phyloP scores from a whole-genome alignment of 1,284 basidiomycete genomes.

The Rhodotorula mucilaginosa region DNA sequence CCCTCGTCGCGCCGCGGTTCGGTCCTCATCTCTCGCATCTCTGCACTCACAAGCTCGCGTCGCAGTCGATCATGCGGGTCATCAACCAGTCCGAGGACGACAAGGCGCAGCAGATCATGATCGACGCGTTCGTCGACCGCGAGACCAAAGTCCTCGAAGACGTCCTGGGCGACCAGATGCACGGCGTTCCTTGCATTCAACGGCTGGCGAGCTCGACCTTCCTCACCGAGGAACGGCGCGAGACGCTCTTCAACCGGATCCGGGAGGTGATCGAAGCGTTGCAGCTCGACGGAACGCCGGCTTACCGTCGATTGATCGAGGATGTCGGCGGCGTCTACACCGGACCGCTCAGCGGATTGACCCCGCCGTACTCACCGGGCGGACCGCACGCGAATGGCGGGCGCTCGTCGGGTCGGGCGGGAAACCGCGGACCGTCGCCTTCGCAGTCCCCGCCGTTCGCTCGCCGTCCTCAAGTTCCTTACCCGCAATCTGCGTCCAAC shows the following conservation, averaged over 20 bases:
- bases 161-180: constrained; percentile 59
- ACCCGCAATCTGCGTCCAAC: neutral
- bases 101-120: constrained; percentile 45
- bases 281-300: constrained; percentile 45
- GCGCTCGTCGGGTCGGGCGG: neutral
- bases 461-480: neutral
- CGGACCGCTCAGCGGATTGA: constrained; percentile 20
- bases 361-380: constrained; percentile 2
- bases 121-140: constrained; percentile 47
- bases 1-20: constrained; percentile 87
- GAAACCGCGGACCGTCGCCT: neutral
- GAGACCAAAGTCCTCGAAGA: constrained; percentile 73
- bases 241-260: constrained; percentile 62
- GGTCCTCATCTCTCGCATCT: constrained; percentile 92
- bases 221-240: constrained; percentile 68
- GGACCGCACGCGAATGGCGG: neutral
- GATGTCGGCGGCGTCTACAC: constrained; percentile 31
- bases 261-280: constrained; percentile 42
- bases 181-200: constrained; percentile 71
- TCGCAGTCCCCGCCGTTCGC: constrained; percentile 3
- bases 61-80: constrained; percentile 78
- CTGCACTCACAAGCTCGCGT: constrained; percentile 96
- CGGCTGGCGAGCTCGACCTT: constrained; percentile 85
- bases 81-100: constrained; percentile 49
- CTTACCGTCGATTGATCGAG: constrained; percentile 36